Evolutionary conservation across 192 early-diverging fungal species (phyloP), one percentile per base, ranked within the genome.

Genomic region (Lobosporangium transversale): DNA sequence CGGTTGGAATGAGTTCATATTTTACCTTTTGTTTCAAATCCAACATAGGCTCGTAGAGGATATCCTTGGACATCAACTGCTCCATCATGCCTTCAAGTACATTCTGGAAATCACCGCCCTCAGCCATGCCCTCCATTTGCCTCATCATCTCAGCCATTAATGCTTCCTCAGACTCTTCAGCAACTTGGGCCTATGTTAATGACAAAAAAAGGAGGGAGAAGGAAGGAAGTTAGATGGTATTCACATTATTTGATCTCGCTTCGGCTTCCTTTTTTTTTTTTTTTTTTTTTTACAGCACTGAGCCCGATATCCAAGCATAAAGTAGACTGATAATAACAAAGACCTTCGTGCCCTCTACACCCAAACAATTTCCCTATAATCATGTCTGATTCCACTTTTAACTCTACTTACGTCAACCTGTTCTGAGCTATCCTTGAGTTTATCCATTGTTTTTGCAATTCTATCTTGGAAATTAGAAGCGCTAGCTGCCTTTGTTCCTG

Each of bases 21-120:
- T 27, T 48, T 85, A 92, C 93, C 84, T 91, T 93, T 15, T 59
- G 74, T 23, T 87, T 86, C 51, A 99, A 80, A 43, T 99, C 96
- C 81, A 92, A 93, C 85, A 99, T 94, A 11, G 97, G 96, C 79
- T 98, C 97, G 81, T 95, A 93, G 45, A 99, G 81, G 24, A 98
- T 82, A 30, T 98, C 96, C 66, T 95, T 96, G 42, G 90, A 91
- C 90, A 97, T 93, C 33, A 99, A 80, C 79, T 97, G 88, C 43
- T 93, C 87, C 86, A 99, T 93, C 70, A 98, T 89, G 17, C 88
- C 88, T 62, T 94, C 94, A 7, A 98, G 88, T 62, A 96, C 85
- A 27, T 90, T 85, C 61, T 95, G 91, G 70, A 98, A 92, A 52
- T 95, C 92, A 2, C 88, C 87, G 52, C 84, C 86, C 35, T 89